Percentiles rank a stretch among this genome's conserved stretches.
phyloP scores from a whole-genome alignment of 257 asterid genomes.

The Henckelia pumila region DNA sequence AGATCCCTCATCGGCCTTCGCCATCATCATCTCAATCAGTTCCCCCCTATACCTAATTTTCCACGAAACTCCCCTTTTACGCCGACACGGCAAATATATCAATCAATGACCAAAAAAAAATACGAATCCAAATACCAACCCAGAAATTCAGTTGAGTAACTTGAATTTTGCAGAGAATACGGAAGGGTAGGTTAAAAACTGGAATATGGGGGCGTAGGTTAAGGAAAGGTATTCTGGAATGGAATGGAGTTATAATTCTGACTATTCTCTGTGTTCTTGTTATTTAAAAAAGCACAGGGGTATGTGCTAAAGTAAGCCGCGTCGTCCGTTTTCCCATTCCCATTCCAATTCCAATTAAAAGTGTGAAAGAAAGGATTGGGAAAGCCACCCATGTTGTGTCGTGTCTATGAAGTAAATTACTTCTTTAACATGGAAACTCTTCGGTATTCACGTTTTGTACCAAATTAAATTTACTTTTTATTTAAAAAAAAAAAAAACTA shows the following conservation, averaged over 20 bases:
- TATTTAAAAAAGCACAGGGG: neutral
- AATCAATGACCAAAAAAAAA: neutral
- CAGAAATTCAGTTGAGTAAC: conserved; percentile 25
- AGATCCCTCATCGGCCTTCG: conserved; percentile 38
- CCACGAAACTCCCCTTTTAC: conserved; percentile 14
- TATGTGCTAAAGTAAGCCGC: conserved; percentile 31
- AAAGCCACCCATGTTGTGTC: conserved; percentile 26
- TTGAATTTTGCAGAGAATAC: conserved; percentile 1
- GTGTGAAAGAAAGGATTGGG: conserved; percentile 16
- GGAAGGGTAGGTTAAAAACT: conserved; percentile 28
- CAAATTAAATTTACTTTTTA: no score
- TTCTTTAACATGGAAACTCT: conserved; percentile 23
- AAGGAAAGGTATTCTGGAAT: neutral
- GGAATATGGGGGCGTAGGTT: neutral
- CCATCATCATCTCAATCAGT: conserved; percentile 54
- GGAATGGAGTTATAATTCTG: conserved; percentile 6
- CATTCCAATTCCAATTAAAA: no score
- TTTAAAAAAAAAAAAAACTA: no score
- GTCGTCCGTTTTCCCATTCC: conserved; percentile 26
- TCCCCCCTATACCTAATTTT: conserved; percentile 31
- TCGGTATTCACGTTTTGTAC: neutral
- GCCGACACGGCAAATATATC: neutral
- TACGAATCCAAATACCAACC: conserved; percentile 13
- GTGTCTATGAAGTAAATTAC: conserved; percentile 16
- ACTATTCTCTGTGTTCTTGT: neutral